Conservation (phyloP, 441 rosid species). For the Kokia cookei region DNA sequence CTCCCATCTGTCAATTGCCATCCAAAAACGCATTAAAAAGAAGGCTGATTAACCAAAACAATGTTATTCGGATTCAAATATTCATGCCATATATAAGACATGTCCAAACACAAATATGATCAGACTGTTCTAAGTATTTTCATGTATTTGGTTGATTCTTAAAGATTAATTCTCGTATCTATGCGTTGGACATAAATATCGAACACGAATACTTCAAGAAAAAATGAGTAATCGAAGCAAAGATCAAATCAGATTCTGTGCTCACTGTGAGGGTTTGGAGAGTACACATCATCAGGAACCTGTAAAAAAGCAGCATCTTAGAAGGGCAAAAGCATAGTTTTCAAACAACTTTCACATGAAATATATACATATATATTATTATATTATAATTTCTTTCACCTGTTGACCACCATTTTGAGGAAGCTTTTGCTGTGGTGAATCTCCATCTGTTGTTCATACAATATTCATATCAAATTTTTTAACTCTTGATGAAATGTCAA, state of each 20-base stretch:
- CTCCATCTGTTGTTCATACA: constrained; percentile 64
- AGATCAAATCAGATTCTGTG: constrained; percentile 29
- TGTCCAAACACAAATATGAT: too few species aligned
- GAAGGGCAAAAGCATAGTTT: not conserved
- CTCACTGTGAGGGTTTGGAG: constrained; percentile 11
- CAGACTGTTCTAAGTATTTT: not conserved
- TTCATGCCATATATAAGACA: not conserved
- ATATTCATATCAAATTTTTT: not conserved
- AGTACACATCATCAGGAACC: constrained; percentile 4
- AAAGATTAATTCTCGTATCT: not conserved
- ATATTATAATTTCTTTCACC: constrained; percentile 34
- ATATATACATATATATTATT: not conserved
- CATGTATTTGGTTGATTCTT: not conserved
- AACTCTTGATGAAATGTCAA: too few species aligned
- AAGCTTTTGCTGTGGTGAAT: constrained; percentile 76
- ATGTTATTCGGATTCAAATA: not conserved
- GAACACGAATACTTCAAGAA: not conserved
- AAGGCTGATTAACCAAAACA: constrained; percentile 10
- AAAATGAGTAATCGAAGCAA: not conserved
- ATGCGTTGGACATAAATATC: not conserved
- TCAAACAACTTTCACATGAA: too few species aligned
- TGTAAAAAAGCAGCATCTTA: not conserved
- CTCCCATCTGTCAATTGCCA: constrained; percentile 50
- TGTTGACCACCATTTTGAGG: constrained; percentile 67
- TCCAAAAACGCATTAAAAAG: not conserved